A percentile compares a stretch with the other conserved stretches of the same genome.
These are phyloP conservation scores for Plasmodium knowlesi DNA, from an alignment of 169 alveolate species.

Conservation along the genomic window DNA sequence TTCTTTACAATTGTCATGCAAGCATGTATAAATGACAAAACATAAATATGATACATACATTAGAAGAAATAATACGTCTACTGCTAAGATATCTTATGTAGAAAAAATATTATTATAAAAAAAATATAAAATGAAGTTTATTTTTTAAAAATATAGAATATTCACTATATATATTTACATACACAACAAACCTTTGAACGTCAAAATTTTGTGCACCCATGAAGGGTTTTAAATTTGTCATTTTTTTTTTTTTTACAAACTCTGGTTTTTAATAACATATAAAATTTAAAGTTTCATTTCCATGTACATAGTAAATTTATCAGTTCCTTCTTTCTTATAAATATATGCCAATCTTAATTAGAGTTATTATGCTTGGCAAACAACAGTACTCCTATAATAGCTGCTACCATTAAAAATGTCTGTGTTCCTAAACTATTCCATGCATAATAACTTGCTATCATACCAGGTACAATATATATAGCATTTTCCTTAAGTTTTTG, in stretches of 20 bases:
- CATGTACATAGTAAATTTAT: neutral
- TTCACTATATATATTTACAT: neutral
- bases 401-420: neutral
- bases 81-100: neutral
- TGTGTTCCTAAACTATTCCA: constrained; percentile 14
- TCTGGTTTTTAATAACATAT: neutral
- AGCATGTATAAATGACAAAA: neutral
- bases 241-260: neutral
- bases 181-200: neutral
- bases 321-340: neutral
- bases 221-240: neutral
- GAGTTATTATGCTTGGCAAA: neutral
- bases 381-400: constrained; percentile 6
- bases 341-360: neutral
- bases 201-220: neutral
- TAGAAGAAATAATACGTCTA: neutral
- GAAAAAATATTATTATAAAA: neutral
- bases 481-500: neutral
- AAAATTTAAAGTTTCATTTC: neutral
- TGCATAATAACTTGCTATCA: constrained; percentile 8
- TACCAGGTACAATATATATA: neutral
- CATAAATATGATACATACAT: neutral
- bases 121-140: neutral
- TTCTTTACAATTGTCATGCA: neutral
- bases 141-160: neutral